Percentiles rank a stretch among this genome's conserved stretches.
Conservation (phyloP, 352 stramenopile genomes). For the Globisporangium lucens region DNA sequence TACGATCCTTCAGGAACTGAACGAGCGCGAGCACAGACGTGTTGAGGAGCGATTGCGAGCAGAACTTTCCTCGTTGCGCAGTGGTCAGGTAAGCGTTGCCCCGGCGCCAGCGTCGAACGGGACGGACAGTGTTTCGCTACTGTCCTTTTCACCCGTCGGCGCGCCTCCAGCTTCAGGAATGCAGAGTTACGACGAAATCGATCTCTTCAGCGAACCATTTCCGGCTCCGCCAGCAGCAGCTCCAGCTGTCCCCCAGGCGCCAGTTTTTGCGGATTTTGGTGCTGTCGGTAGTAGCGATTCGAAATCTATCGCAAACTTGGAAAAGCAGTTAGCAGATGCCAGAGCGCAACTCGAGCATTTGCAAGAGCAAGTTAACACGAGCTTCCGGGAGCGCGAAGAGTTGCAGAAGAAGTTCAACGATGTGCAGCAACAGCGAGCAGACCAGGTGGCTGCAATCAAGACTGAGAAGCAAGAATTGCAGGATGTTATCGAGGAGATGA, state of each 20-base stretch:
- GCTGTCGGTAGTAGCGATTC: not conserved
- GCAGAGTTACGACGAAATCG: conserved; percentile 53
- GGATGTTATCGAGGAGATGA: conserved; percentile 26
- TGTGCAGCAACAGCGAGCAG: conserved; percentile 15
- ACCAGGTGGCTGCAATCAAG: conserved; percentile 16
- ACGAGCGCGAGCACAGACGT: conserved; percentile 33
- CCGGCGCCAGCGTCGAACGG: not conserved
- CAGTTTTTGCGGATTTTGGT: not conserved
- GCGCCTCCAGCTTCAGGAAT: conserved; percentile 9
- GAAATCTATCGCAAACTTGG: conserved; percentile 9
- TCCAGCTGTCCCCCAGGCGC: not conserved
- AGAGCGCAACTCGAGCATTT: conserved; percentile 15
- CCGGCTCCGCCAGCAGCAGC: not conserved
- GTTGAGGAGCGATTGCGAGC: conserved; percentile 16
- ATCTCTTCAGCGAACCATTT: conserved; percentile 35
- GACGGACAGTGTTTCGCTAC: conserved; percentile 31
- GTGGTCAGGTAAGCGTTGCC: conserved; percentile 18
- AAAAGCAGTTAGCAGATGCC: conserved; percentile 14
- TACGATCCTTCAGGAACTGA: conserved; percentile 37
- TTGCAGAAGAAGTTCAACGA: conserved; percentile 23
- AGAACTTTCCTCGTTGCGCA: conserved; percentile 12
- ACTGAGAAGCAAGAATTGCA: conserved; percentile 22
- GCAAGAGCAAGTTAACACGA: conserved; percentile 16
- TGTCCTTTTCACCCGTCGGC: conserved; percentile 39
- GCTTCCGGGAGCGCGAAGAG: conserved; percentile 12